phyloP scores from a whole-genome alignment of 768 basidiomycete genomes.

The Suillus sp. region DNA sequence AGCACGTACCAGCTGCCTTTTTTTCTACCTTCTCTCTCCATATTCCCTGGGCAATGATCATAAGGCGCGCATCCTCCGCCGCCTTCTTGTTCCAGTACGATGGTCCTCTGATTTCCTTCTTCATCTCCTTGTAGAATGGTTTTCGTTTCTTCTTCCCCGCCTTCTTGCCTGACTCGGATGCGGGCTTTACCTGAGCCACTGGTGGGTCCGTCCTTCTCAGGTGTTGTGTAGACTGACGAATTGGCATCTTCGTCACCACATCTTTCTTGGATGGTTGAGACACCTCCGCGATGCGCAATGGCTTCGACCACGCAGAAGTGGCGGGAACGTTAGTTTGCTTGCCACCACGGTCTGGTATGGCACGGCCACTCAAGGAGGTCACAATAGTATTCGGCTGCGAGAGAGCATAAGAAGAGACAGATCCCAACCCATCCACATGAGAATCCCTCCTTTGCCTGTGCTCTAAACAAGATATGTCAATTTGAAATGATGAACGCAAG shows the following conservation, averaged over 20 bases:
- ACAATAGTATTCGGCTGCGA: neutral
- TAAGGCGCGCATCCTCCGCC: neutral
- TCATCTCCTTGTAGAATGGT: neutral
- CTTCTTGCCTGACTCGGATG: neutral
- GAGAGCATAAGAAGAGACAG: neutral
- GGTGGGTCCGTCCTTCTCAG: neutral
- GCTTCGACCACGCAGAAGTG: neutral
- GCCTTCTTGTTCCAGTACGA: neutral
- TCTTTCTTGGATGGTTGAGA: neutral
- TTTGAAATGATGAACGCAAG: neutral
- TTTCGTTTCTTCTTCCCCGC: neutral
- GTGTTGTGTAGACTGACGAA: neutral
- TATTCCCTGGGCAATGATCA: neutral
- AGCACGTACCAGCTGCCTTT: neutral
- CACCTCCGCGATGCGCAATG: neutral
- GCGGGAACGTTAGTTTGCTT: neutral
- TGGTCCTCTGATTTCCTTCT: neutral
- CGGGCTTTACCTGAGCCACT: neutral
- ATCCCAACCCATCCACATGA: neutral
- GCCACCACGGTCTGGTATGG: neutral
- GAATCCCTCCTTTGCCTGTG: neutral
- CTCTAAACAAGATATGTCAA: neutral
- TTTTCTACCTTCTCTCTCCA: neutral
- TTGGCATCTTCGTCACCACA: neutral
- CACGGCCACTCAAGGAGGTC: neutral